Evolutionary conservation across 441 rosid species (phyloP), one percentile per base, ranked within the genome.

Genomic region (Populus hybrid): DNA sequence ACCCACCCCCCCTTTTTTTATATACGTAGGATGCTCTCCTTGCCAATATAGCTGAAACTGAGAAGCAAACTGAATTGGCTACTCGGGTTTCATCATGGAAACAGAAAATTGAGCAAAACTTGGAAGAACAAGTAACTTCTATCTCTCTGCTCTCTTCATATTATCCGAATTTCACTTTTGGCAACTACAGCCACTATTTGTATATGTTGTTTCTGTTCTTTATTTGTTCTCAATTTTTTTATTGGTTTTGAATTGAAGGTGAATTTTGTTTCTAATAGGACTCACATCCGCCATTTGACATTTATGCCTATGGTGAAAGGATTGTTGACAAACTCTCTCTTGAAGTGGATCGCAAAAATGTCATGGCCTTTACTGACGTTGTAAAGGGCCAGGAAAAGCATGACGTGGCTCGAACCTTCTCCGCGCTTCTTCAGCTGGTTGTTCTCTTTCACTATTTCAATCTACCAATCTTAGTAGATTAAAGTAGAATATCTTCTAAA

Each of bases 401-500:
- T 72, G 95, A 94, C 14, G 90, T 92, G 69, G 98, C 98, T 72
- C 94, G 98, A 83, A 75, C 92, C 34, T 95, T 95, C 85, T 94
- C 98, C 9, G 97, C 97, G 6, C 95, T 95, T 80, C 99, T 95
- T 76, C 99, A 95, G 83, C 85, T 95, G 97, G 97, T 95, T 89
- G 84, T 66, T 76, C 42, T 23, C 46, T 63, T 26, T n/a, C 11
- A 10, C 23, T 59, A 11, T 23, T 16, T 50, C 20, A 71, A 68
- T 54, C 42, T 34, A 24, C 26, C 7, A 50, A 50, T 16, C 57
- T 50, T 50, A 50, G 57, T 50, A 50, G 57, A 50, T 50, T 50
- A 50, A 50, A 50, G 57, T 50, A 50, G 57, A 50, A 14, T 50
- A 14, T 7, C 57, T 1, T 50, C 57, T 50, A 50, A 50, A 46